Conservation (phyloP, 2,329 filamentous ascomycete species). For the Diaporthe sp. region DNA sequence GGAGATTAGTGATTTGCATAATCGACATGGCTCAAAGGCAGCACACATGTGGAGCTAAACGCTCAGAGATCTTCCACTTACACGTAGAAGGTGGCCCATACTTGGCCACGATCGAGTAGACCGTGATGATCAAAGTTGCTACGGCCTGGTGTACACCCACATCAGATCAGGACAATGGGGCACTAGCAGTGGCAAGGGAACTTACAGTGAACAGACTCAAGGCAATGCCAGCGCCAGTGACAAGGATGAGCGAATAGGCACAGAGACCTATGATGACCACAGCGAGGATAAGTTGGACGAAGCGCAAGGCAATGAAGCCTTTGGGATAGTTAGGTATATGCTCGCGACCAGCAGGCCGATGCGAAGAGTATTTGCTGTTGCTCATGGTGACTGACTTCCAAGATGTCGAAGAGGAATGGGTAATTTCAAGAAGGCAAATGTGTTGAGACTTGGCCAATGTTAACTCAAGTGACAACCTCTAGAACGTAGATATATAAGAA, state of each 20-base stretch:
- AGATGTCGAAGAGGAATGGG: neutral
- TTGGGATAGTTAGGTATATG: constrained; percentile 61
- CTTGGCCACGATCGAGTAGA: constrained; percentile 62
- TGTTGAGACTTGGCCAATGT: neutral
- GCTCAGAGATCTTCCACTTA: no score
- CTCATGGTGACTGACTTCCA: neutral
- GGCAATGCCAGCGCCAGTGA: constrained; percentile 52
- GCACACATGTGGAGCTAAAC: no score
- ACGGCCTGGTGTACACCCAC: constrained; percentile 48
- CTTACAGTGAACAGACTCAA: constrained; percentile 56
- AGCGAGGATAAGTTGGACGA: constrained; percentile 60
- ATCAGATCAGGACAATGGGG: constrained; percentile 39
- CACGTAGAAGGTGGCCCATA: constrained; percentile 43
- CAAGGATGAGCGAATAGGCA: constrained; percentile 55
- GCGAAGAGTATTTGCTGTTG: constrained; percentile 45
- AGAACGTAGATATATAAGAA: neutral
- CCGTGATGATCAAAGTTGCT: constrained; percentile 57
- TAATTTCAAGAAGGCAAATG: neutral
- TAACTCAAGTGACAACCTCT: neutral
- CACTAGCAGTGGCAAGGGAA: constrained; percentile 23
- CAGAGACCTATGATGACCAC: constrained; percentile 61
- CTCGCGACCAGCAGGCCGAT: constrained; percentile 54
- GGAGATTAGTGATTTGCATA: no score
- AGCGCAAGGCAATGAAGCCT: constrained; percentile 58
- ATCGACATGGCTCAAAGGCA: no score